Evolutionary conservation across 805 yeast species (phyloP).

Genomic region (Zygosaccharomyces kombuchaensis): DNA sequence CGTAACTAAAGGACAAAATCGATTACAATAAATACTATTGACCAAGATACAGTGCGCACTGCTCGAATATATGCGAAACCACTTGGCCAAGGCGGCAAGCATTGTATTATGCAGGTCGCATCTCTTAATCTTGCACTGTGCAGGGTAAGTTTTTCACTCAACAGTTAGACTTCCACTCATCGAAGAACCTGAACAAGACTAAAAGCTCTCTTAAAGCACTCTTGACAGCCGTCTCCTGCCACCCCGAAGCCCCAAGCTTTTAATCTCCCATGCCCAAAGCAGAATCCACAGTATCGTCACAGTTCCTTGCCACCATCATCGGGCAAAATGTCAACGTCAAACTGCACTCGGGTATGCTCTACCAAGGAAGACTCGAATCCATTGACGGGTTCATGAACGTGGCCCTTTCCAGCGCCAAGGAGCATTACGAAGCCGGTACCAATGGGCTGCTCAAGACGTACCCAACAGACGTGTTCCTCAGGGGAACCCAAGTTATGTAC

Average conservation of each 20-base stretch:
- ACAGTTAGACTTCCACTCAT: neutral
- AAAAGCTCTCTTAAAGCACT: neutral
- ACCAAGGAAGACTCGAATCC: constrained; percentile 71
- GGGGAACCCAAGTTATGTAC: constrained; percentile 37
- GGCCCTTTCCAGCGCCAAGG: constrained; percentile 74
- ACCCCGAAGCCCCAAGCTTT: neutral
- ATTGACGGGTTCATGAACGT: constrained; percentile 98
- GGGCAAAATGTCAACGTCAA: constrained; percentile 80
- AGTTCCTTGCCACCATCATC: constrained; percentile 71
- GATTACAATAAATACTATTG: too few species aligned
- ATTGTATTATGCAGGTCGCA: too few species aligned
- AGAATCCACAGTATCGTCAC: constrained; percentile 52
- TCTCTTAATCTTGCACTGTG: too few species aligned
- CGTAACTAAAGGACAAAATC: too few species aligned
- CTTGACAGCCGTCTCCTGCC: neutral
- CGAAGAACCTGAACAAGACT: neutral
- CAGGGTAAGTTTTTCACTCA: too few species aligned
- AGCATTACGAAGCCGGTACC: constrained; percentile 38
- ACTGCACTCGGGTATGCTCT: constrained; percentile 81
- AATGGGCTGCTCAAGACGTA: constrained; percentile 33
- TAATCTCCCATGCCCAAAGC: neutral
- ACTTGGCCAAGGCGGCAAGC: too few species aligned
- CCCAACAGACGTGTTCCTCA: constrained; percentile 33
- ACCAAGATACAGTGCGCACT: too few species aligned
- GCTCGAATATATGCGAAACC: too few species aligned